phyloP scores from a whole-genome alignment of 2,329 filamentous ascomycete species.

The Oidium heveae region DNA sequence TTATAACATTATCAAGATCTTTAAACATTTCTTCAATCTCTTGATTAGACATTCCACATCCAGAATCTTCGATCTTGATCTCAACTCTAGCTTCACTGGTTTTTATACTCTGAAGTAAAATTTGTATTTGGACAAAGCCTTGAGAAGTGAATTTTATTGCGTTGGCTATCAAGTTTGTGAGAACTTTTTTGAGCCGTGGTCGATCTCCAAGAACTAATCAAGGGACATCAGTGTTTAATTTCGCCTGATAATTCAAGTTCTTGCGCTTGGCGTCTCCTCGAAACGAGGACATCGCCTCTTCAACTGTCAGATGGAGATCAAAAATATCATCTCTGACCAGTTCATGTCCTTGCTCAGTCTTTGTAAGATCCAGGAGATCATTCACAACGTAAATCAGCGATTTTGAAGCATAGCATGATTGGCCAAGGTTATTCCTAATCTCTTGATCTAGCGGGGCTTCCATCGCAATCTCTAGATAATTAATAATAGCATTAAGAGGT shows the following conservation, averaged over 20 bases:
- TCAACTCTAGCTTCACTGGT: constrained; percentile 40
- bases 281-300: constrained; percentile 88
- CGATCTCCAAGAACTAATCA: constrained; percentile 82
- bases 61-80: constrained; percentile 52
- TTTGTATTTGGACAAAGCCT: constrained; percentile 61
- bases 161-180: constrained; percentile 93
- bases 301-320: constrained; percentile 71
- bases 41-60: constrained; percentile 39
- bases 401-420: constrained; percentile 83
- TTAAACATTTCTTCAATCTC: constrained; percentile 30
- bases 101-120: constrained; percentile 31
- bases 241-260: constrained; percentile 79
- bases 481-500: constrained; percentile 81
- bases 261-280: constrained; percentile 88
- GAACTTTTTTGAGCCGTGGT: constrained; percentile 75
- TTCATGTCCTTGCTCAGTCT: constrained; percentile 95
- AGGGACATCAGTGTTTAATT: constrained; percentile 78
- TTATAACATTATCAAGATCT: constrained; percentile 32
- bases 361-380: constrained; percentile 83
- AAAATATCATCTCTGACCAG: constrained; percentile 86
- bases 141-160: constrained; percentile 87
- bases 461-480: constrained; percentile 87
- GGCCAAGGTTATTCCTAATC: constrained; percentile 85
- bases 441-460: constrained; percentile 73
- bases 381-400: constrained; percentile 82